Evolutionary conservation across 352 stramenopile genomes (phyloP).

Genomic region (Phytophthora vignae): DNA sequence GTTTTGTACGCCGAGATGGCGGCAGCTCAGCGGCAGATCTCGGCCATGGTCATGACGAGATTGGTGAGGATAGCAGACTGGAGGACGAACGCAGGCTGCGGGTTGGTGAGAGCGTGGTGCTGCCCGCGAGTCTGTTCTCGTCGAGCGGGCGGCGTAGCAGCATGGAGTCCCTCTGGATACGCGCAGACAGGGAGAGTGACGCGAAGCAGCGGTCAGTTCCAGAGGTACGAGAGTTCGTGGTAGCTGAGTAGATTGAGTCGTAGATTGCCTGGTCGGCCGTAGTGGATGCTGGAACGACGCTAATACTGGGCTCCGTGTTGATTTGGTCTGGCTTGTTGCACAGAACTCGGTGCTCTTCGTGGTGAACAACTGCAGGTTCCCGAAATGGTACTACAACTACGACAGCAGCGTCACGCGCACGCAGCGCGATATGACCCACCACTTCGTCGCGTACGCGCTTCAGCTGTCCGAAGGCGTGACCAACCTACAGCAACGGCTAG

Average conservation of each 20-base stretch:
- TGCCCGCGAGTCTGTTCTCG: background rate
- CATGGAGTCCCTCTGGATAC: slow-evolving; percentile 29
- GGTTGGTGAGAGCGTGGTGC: background rate
- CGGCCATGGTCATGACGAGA: background rate
- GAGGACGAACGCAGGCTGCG: background rate
- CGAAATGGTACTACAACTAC: slow-evolving; percentile 49
- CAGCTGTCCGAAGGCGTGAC: background rate
- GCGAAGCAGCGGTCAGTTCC: slow-evolving; percentile 25
- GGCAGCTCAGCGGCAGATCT: background rate
- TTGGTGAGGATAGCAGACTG: background rate
- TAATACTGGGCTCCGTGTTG: background rate
- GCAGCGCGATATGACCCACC: slow-evolving; percentile 47
- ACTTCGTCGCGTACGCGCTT: slow-evolving; percentile 40
- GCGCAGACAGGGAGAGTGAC: slow-evolving; percentile 30
- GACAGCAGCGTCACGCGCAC: slow-evolving; percentile 43
- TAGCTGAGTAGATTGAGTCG: background rate
- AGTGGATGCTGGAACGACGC: background rate
- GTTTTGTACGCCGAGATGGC: background rate
- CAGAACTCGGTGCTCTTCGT: slow-evolving; percentile 42
- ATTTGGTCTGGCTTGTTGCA: too few relatives aligned
- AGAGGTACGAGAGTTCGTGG: background rate
- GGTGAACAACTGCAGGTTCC: slow-evolving; percentile 40
- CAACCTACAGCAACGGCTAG: background rate
- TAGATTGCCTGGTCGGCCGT: background rate
- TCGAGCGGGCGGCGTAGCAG: background rate